Base-by-base conservation (phyloP, 345 rosid genomes). In the Sapria himalayana region DNA sequence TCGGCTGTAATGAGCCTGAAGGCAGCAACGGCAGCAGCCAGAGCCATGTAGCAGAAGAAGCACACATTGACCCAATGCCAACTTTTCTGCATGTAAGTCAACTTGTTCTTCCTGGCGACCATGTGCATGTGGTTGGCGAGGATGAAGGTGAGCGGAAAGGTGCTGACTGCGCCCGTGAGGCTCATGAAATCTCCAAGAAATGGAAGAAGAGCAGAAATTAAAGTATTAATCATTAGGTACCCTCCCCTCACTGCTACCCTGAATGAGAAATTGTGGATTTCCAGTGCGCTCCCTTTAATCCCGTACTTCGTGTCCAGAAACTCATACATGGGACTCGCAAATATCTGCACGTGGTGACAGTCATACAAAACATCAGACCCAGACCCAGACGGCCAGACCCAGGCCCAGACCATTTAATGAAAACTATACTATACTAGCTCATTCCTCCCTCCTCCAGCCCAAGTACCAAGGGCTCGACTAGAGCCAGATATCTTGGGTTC, bases 171-270 rank as follows among this genome's bases (percentile, higher is more conserved):
- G 37, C 95, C 98, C 0, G 86, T 77, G 12, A 79, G 76, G 58
- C 92, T 89, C 85, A 70, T 69, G 37, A 82, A 89, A 49, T 89
- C 95, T 15, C 98, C 92, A 0, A 89, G 62, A 60, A 89, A 89
- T 0, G 98, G 98, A 13, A 89, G 64, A 31, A 74, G 76, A 15
- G 98, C 95, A 0, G 95, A 61, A 14, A 89, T 54, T 18, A 89
- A 56, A 0, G 95, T 82, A 56, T 66, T 82, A 8, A 89, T 33
- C 3, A 65, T 29, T 1, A 89, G 65, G 63, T 82, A 79, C 15
- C 95, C 70, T 0, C 98, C 94, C 61, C 94, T 58, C 1, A 81
- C 78, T 9, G 60, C 31, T 25, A 78, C 21, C 39, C 93, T 58
- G 66, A 82, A 82, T 0, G 66, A 19, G 50, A 79, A 41, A 55